Base-by-base conservation (phyloP, 2,329 filamentous ascomycete genomes). In the Pyricularia sp. region DNA sequence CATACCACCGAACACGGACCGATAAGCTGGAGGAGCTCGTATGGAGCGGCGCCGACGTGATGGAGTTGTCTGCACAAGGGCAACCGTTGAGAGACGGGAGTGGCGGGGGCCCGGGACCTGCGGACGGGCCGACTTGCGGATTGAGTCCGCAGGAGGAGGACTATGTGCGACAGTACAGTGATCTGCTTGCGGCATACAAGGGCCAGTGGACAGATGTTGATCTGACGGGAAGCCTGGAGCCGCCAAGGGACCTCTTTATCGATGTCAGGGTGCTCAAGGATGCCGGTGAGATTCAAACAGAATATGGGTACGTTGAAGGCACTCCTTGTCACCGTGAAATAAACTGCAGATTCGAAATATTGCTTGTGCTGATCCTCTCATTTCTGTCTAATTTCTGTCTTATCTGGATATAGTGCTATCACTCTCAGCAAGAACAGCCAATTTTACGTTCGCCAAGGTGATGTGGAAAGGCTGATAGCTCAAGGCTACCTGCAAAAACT, bases 121-220 rank as follows among this genome's bases (percentile, higher is more conserved):
- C 76, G 3, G 81, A 84, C 65, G 79, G 76, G 31, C 78, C 78
- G 26, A 86, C 86, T 66, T 93, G 88, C 78, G 93, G 90, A 71
- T 78, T 97, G 66, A 96, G 92, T 71, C 93, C 94, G 0, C 93
- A 97, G 74, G 94, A 99, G 75, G 93, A 97, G 75, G 94, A 97
- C 71, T 99, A 97, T 72, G 90, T 96, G 65, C 84, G 93, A 66
- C 88, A 93, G 72, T 99, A 97, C 73, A 88, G 89, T 68, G 93
- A 99, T 72, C 80, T 99, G 69, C 79, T 99, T 65, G 91, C 93
- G n/a, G 91, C 92, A 1, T 97, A 96, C 77, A 99, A 99, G 75
- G 94, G 94, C 0, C 92, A 96, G 72, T 99, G 93, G 93, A 97
- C 93, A 24, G 94, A 99, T 74, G 89, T 99, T 69, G 94, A 99